Base-by-base conservation (phyloP, 2,329 filamentous ascomycete species). In the Verticillium albo-atrum region DNA sequence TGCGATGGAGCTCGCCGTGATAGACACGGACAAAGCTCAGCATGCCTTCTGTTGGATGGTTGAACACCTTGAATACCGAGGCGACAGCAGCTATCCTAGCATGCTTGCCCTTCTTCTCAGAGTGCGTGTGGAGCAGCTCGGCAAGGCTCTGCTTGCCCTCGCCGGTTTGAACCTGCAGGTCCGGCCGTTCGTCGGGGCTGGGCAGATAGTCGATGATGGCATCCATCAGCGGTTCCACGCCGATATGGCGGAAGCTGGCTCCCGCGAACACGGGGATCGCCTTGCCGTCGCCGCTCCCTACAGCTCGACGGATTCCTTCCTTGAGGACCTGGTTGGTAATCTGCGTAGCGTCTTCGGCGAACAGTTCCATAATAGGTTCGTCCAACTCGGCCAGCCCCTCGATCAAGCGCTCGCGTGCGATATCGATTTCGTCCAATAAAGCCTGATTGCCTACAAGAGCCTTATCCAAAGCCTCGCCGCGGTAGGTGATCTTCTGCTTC, bases 21-120 rank as follows among this genome's bases (percentile, higher is more conserved):
- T 98, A 98, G 7, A 97, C 91, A 47, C 95, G 87, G 10, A 98
- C 89, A 69, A 96, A 98, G 63, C 96, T 92, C 61, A 98, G 82
- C 58, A 96, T 89, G 20, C 95, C 95, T 59, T 92, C 88, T 64
- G 89, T 89, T 9, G 90, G 79, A 68, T 98, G 94, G 65, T 94
- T 89, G 64, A 95, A 92, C 6, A 98, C 95, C 74, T 99, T 99
- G 83, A 98, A 99, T 1, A 98, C 84, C 17, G 89, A 90, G 27
- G 86, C 82, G 3, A 86, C 75, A 6, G 81, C 77, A 9, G 78
- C 75, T 27, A 79, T 68, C 1, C 71, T 70, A 14, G 74, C 70
- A 7, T 58, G 56, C 56, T 64, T 63, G 10, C 70, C 63, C 25
- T 71, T 71, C 62, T 77, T 78, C 26, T 70, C 66, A 17, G 55